Evolutionary conservation across 305 asterid genomes (phyloP).

Genomic region (Fraxinus dipetala): DNA sequence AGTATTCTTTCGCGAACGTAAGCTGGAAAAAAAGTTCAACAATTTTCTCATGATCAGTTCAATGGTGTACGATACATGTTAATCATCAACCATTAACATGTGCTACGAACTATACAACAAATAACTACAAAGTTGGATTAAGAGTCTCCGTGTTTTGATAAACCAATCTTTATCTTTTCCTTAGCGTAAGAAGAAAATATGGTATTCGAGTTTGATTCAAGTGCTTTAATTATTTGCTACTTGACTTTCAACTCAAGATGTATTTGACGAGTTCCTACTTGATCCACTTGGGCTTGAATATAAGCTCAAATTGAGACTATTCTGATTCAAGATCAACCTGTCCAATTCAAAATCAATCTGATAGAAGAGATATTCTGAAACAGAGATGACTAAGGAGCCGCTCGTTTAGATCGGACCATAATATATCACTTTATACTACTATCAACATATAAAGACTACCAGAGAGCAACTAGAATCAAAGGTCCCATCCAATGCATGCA

Average conservation of each 20-base stretch:
- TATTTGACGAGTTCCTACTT: not conserved
- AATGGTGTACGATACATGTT: not conserved
- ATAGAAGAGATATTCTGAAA: not conserved
- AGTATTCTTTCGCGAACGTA: no score
- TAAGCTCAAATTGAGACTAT: not conserved
- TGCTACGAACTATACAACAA: not conserved
- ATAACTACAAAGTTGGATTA: not conserved
- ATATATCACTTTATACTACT: not conserved
- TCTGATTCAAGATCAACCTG: slow-evolving; percentile 1
- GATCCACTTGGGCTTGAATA: not conserved
- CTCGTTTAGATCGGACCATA: not conserved
- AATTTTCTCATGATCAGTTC: not conserved
- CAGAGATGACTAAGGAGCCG: not conserved
- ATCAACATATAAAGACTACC: not conserved
- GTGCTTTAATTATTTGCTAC: not conserved
- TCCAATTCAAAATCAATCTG: not conserved
- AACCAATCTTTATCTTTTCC: not conserved
- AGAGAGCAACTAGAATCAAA: not conserved
- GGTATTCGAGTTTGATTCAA: not conserved
- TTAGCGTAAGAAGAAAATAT: not conserved
- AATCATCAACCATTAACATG: not conserved
- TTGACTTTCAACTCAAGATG: not conserved
- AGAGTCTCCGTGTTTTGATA: not conserved
- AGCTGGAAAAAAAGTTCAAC: not conserved
- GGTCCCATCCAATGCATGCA: not conserved